A percentile compares a stretch with the other conserved stretches of the same genome.
These are phyloP conservation scores for Cryptococcus amylolentus DNA, from an alignment of 1,284 basidiomycete species.

Conservation along the genomic window DNA sequence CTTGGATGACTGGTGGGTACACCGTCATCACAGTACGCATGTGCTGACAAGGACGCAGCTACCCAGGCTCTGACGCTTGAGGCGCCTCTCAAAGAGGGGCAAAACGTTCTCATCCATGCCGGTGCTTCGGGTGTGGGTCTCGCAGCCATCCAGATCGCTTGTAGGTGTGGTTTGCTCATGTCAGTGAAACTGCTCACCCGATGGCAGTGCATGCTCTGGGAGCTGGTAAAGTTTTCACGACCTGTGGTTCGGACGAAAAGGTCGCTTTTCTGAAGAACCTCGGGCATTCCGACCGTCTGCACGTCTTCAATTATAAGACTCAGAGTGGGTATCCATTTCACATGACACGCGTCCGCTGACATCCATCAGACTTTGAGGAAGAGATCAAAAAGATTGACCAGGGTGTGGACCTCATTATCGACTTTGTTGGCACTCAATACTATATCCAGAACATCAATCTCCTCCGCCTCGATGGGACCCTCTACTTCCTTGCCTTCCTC, in stretches of 20 bases:
- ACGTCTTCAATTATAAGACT: constrained; percentile 81
- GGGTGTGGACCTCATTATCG: constrained; percentile 69
- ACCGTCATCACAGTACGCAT: constrained; percentile 5
- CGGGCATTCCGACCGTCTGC: constrained; percentile 57
- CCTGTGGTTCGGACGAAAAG: constrained; percentile 81
- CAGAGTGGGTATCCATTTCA: constrained; percentile 56
- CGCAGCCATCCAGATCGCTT: constrained; percentile 84
- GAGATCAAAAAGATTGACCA: constrained; percentile 48
- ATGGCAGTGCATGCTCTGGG: constrained; percentile 31
- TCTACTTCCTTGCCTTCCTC: constrained; percentile 53
- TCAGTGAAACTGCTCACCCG: neutral
- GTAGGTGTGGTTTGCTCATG: constrained; percentile 50
- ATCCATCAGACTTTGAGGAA: constrained; percentile 49
- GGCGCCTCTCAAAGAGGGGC: constrained; percentile 65
- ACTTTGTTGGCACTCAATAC: constrained; percentile 65
- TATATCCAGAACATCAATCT: constrained; percentile 76
- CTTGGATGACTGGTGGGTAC: constrained; percentile 71
- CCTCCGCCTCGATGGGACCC: constrained; percentile 71
- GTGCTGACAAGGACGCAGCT: constrained; percentile 10
- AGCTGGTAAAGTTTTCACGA: constrained; percentile 66
- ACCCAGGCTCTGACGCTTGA: constrained; percentile 74
- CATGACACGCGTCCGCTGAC: neutral
- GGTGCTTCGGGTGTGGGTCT: constrained; percentile 87
- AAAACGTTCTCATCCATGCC: constrained; percentile 81
- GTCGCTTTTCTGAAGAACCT: constrained; percentile 66